A percentile compares a stretch with the other conserved stretches of the same genome.
These are phyloP conservation scores for Mortierella sp. DNA, from an alignment of 371 early-diverging fungal species.

Conservation along the genomic window DNA sequence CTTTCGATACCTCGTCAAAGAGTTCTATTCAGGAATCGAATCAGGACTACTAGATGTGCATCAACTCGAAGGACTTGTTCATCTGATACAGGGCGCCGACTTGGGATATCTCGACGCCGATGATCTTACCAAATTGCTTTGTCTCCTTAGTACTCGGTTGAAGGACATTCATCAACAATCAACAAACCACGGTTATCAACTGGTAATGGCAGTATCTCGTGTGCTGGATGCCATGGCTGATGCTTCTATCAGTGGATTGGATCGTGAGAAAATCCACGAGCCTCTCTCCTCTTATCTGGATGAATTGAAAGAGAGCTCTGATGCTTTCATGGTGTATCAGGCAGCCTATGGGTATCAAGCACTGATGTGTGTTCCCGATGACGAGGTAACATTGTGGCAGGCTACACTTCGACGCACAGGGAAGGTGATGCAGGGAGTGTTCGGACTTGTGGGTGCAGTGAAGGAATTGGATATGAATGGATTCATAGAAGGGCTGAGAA, in stretches of 20 bases:
- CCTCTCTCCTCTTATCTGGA: conserved; percentile 1
- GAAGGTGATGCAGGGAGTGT: background rate
- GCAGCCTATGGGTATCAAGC: conserved; percentile 18
- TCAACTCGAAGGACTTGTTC: conserved; percentile 6
- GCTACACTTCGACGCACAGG: conserved; percentile 2
- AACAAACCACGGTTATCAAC: background rate
- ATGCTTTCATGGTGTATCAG: conserved; percentile 9
- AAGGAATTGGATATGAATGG: conserved; percentile 5
- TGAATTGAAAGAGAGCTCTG: conserved; percentile 1
- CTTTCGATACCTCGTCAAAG: background rate
- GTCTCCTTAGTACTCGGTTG: background rate
- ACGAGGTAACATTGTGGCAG: background rate
- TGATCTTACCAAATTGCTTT: conserved; percentile 8
- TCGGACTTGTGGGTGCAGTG: conserved; percentile 1
- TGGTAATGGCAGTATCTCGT: conserved; percentile 7
- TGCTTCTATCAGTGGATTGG: conserved; percentile 1
- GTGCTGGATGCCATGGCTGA: conserved; percentile 18
- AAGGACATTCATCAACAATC: conserved; percentile 11
- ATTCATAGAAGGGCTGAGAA: conserved; percentile 1
- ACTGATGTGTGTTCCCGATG: conserved; percentile 4
- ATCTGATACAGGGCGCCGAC: background rate
- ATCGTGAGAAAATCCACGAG: conserved; percentile 4
- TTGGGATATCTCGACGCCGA: conserved; percentile 7
- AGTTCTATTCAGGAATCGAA: background rate
- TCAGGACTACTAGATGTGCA: background rate